A percentile compares a stretch with the other conserved stretches of the same genome.
phyloP scores from a whole-genome alignment of 208 protist genomes.

The Leishmania tarentolae region DNA sequence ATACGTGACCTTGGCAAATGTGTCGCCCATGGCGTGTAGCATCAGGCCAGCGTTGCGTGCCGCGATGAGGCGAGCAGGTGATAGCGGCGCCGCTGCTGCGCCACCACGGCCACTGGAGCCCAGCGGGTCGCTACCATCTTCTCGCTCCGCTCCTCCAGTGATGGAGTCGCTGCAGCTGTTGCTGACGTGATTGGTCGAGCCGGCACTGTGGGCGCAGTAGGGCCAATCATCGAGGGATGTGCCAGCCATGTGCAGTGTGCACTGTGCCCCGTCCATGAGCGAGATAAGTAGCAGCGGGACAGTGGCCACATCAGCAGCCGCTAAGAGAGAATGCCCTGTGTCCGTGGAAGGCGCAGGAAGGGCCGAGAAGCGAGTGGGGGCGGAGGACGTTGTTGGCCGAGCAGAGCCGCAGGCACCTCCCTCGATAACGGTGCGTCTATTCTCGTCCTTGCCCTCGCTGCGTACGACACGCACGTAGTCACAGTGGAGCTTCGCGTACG shows the following conservation, averaged over 20 bases:
- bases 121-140: neutral
- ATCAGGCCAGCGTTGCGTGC: slow-evolving; percentile 14
- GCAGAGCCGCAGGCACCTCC: neutral
- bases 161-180: neutral
- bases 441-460: neutral
- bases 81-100: neutral
- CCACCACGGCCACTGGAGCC: neutral
- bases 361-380: neutral
- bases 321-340: neutral
- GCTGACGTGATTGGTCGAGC: neutral
- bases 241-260: slow-evolving; percentile 27
- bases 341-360: neutral
- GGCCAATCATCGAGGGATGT: slow-evolving; percentile 24
- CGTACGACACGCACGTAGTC: slow-evolving; percentile 21
- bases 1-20: slow-evolving; percentile 12
- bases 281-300: slow-evolving; percentile 19
- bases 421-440: neutral
- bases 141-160: neutral
- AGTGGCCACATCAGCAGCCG: neutral
- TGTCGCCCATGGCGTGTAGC: slow-evolving; percentile 15
- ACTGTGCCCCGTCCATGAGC: slow-evolving; percentile 21
- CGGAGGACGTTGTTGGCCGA: neutral
- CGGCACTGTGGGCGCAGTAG: neutral
- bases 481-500: slow-evolving; percentile 26
- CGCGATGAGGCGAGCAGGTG: neutral